A percentile compares a stretch with the other conserved stretches of the same genome.
Evolutionary conservation across 208 protist genomes (phyloP).

Genomic region (Naegleria gruberi): DNA sequence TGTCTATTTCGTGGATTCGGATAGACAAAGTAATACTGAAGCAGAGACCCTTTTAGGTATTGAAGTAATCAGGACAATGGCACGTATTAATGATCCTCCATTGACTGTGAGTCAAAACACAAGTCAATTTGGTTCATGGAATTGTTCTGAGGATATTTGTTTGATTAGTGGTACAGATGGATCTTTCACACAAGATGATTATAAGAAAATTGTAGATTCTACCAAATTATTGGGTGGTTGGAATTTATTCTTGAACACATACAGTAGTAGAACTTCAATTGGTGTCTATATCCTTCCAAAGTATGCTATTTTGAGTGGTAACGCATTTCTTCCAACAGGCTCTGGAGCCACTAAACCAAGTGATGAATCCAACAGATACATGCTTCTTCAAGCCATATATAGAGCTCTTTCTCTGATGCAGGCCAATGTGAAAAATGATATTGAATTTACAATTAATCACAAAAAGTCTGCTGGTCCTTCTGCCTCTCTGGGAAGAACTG

Average conservation of each 20-base stretch:
- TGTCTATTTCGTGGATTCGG: neutral
- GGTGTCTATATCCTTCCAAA: neutral
- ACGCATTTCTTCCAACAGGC: neutral
- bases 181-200: neutral
- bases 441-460: neutral
- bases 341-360: neutral
- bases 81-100: neutral
- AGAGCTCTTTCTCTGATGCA: neutral
- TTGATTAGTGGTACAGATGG: neutral
- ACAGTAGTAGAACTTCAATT: neutral
- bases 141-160: neutral
- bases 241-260: neutral
- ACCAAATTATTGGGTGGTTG: neutral
- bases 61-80: neutral
- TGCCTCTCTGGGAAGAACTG: neutral
- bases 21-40: neutral
- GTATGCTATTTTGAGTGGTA: neutral
- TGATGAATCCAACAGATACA: neutral
- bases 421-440: neutral
- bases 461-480: neutral
- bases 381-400: neutral
- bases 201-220: neutral
- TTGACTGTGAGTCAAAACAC: neutral
- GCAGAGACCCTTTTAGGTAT: neutral
- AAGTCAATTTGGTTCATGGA: neutral